Conservation (phyloP, 495 filamentous ascomycete genomes). For the Penicillium tannophilum region DNA sequence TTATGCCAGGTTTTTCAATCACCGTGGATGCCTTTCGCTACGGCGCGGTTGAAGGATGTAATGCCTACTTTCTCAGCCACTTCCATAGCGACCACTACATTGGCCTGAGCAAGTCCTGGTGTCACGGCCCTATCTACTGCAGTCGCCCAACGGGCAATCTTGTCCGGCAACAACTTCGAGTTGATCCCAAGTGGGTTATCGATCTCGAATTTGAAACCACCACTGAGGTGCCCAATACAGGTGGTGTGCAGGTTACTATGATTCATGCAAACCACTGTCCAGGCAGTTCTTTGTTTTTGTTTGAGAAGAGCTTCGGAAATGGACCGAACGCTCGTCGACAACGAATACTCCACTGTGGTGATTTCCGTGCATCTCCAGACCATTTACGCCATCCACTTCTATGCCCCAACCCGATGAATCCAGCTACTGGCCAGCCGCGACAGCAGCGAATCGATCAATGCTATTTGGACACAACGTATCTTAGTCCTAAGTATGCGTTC, state of each 20-base stretch:
- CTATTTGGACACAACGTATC: constrained; percentile 96
- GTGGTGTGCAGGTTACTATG: constrained; percentile 86
- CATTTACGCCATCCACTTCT: constrained; percentile 85
- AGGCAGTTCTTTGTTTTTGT: constrained; percentile 89
- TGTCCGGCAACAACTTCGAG: constrained; percentile 80
- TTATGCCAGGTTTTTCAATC: constrained; percentile 86
- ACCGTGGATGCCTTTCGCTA: constrained; percentile 97
- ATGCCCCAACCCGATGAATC: constrained; percentile 69
- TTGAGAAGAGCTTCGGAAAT: constrained; percentile 72
- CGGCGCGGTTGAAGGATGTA: constrained; percentile 86
- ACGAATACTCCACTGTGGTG: constrained; percentile 89
- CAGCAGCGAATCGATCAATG: constrained; percentile 92
- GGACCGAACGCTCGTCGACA: constrained; percentile 62
- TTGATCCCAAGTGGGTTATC: constrained; percentile 83
- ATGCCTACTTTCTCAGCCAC: constrained; percentile 96
- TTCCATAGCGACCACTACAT: constrained; percentile 99
- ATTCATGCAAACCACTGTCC: constrained; percentile 97
- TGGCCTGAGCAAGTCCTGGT: constrained; percentile 84
- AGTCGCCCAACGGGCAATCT: constrained; percentile 89
- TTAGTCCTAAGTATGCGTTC: constrained; percentile 94
- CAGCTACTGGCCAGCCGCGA: constrained; percentile 64
- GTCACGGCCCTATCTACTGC: constrained; percentile 94
- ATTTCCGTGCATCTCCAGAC: constrained; percentile 88
- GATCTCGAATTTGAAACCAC: constrained; percentile 85
- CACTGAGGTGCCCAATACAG: constrained; percentile 74